phyloP scores from a whole-genome alignment of 2,329 filamentous ascomycete genomes.

The Colletotrichum sp. region DNA sequence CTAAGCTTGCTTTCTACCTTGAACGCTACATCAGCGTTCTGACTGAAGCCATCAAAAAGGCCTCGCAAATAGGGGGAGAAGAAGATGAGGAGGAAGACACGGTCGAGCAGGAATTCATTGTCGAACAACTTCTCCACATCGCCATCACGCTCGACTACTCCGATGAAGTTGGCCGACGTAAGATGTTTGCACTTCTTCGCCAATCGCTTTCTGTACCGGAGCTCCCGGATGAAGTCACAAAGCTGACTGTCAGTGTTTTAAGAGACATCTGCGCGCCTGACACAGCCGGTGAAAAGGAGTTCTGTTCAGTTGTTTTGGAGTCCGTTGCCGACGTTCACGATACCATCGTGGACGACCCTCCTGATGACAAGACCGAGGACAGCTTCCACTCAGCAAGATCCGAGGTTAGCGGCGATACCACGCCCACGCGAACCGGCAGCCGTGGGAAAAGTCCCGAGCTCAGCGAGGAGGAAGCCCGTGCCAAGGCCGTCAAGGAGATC shows the following conservation, averaged over 20 bases:
- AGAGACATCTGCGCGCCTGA: slow-evolving; percentile 82
- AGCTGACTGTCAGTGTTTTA: slow-evolving; percentile 82
- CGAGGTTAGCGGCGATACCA: slow-evolving; percentile 74
- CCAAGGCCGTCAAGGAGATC: slow-evolving; percentile 86
- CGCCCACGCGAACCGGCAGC: slow-evolving; percentile 53
- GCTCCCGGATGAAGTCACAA: slow-evolving; percentile 90
- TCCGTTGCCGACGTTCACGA: slow-evolving; percentile 97
- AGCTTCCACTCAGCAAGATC: slow-evolving; percentile 95
- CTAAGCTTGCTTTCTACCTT: slow-evolving; percentile 85
- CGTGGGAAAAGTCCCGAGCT: slow-evolving; percentile 45
- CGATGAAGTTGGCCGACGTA: slow-evolving; percentile 93
- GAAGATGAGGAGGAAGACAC: slow-evolving; percentile 80
- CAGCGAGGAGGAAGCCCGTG: slow-evolving; percentile 69
- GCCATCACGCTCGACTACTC: slow-evolving; percentile 92
- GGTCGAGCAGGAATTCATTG: slow-evolving; percentile 91
- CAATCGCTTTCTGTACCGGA: slow-evolving; percentile 86
- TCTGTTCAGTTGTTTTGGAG: slow-evolving; percentile 86
- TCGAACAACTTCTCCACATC: slow-evolving; percentile 94
- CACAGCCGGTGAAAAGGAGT: slow-evolving; percentile 77
- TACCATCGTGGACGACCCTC: slow-evolving; percentile 77
- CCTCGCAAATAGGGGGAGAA: slow-evolving; percentile 59
- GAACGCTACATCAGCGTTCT: slow-evolving; percentile 78
- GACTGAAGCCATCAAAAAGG: slow-evolving; percentile 65
- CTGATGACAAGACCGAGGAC: slow-evolving; percentile 60
- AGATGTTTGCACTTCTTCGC: slow-evolving; percentile 92